Evolutionary conservation across 371 early-diverging fungal species (phyloP).

Genomic region (Mucor velutinosus): DNA sequence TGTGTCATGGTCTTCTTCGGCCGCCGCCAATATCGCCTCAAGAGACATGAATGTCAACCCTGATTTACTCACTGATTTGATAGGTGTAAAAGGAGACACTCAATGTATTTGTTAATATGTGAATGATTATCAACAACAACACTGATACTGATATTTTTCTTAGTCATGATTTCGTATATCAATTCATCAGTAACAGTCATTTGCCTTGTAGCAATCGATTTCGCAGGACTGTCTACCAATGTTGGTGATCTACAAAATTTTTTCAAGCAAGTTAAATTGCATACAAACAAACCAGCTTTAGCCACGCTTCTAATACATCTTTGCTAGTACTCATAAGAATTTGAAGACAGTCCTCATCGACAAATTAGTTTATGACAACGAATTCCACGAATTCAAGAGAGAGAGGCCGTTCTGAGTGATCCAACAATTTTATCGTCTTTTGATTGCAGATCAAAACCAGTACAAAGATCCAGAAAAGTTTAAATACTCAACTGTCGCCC

Average conservation of each 20-base stretch:
- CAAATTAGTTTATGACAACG: constrained; percentile 12
- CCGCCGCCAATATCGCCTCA: constrained; percentile 12
- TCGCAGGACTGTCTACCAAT: constrained; percentile 22
- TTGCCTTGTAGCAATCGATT: constrained; percentile 24
- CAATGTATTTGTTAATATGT: constrained; percentile 21
- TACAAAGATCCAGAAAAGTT: constrained; percentile 23
- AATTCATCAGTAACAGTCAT: constrained; percentile 24
- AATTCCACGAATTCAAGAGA: constrained; percentile 19
- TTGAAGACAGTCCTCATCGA: constrained; percentile 12
- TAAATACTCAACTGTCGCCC: constrained; percentile 9
- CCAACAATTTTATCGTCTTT: constrained; percentile 18
- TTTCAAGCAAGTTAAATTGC: constrained; percentile 23
- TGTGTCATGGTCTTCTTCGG: constrained; percentile 17
- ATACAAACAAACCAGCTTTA: constrained; percentile 22
- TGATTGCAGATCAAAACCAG: constrained; percentile 21
- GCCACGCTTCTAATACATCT: constrained; percentile 21
- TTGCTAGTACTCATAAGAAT: constrained; percentile 20
- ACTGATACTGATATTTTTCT: constrained; percentile 21
- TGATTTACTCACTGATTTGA: constrained; percentile 21
- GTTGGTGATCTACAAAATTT: constrained; percentile 13
- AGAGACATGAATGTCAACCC: constrained; percentile 19
- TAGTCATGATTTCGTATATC: constrained; percentile 23
- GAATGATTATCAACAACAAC: constrained; percentile 20
- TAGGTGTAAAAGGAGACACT: constrained; percentile 15
- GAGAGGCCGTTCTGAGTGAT: constrained; percentile 17